Percentiles rank a stretch among this genome's conserved stretches.
Conservation (phyloP, 2,329 filamentous ascomycete species). For the Paracorniculantispora psalliotae region DNA sequence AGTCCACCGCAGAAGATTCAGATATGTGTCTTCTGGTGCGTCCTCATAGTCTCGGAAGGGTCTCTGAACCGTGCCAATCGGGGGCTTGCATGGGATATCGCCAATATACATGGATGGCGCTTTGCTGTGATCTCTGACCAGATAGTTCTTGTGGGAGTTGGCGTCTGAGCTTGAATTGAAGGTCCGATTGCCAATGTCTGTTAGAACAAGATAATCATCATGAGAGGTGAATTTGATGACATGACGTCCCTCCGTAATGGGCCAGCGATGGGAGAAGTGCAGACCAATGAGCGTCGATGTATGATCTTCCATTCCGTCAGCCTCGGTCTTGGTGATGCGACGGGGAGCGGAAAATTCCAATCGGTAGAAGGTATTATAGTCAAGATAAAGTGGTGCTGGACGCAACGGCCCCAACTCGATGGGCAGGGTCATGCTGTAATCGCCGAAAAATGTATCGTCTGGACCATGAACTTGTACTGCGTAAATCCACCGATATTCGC, state of each 20-base stretch:
- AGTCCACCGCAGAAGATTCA: constrained; percentile 46
- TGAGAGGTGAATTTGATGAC: constrained; percentile 37
- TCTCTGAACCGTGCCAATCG: constrained; percentile 32
- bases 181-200: constrained; percentile 26
- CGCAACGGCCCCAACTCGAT: constrained; percentile 33
- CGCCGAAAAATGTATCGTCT: constrained; percentile 24
- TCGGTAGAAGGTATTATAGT: constrained; percentile 30
- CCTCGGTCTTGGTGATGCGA: constrained; percentile 18
- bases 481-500: not conserved
- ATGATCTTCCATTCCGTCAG: constrained; percentile 32
- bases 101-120: constrained; percentile 38
- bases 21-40: constrained; percentile 43
- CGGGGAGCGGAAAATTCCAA: constrained; percentile 20
- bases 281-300: constrained; percentile 41
- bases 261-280: constrained; percentile 45
- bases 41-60: constrained; percentile 32
- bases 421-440: constrained; percentile 42
- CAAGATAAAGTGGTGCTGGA: constrained; percentile 37
- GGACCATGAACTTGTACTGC: not conserved
- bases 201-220: constrained; percentile 21
- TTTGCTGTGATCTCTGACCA: constrained; percentile 36
- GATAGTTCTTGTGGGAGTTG: constrained; percentile 20
- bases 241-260: constrained; percentile 33
- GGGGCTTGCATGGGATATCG: constrained; percentile 41
- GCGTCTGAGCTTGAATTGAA: constrained; percentile 25